Base-by-base conservation (phyloP, 768 basidiomycete genomes). In the Saitozyma podzolica region DNA sequence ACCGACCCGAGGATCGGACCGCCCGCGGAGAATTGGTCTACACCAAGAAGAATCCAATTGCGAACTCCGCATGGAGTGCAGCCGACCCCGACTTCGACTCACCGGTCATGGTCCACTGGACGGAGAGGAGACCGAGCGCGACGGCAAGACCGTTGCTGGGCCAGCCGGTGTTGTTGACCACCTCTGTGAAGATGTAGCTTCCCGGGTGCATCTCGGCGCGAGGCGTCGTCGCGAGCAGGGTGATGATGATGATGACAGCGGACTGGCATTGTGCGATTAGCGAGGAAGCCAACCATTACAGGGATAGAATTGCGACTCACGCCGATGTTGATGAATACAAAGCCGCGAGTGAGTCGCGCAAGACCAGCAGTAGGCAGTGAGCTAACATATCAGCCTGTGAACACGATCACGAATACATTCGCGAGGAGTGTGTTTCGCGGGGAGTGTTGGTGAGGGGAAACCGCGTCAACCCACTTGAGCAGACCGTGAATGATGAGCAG, bases 241-340 rank as follows among this genome's bases (percentile, higher is more conserved):
- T 87, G 73, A 95, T 89, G 67, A 92, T 88, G 71, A 93, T 92
- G 37, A 92, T 87, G 58, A 88, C 80, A 4, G 91, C 89, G 10
- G 29, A 29, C 29, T 29, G 29, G 29, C 2, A 29, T 29, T 29
- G 29, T 29, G 29, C 2, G 2, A 5, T 29, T 5, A 29, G 29
- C 29, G 29, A 29, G 2, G 29, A 5, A 29, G 2, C 29, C 29
- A 5, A 29, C 29, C 29, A 29, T 2, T 29, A 2, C 29, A 29
- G 29, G 29, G n/a, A n/a, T 5, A 29, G 29, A 5, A 29, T 5
- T 2, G 29, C 29, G 29, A 29, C 29, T 29, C 29, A 89, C 61
- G 47, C 91, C 91, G 56, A 94, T 82, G 78, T 95, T 94, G 70
- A 94, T 82, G 76, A 94, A 93, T 5, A 94, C 90, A 56, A 72